Evolutionary conservation across 2,329 filamentous ascomycete species (phyloP).

Genomic region (Pyrenophora seminiperda): DNA sequence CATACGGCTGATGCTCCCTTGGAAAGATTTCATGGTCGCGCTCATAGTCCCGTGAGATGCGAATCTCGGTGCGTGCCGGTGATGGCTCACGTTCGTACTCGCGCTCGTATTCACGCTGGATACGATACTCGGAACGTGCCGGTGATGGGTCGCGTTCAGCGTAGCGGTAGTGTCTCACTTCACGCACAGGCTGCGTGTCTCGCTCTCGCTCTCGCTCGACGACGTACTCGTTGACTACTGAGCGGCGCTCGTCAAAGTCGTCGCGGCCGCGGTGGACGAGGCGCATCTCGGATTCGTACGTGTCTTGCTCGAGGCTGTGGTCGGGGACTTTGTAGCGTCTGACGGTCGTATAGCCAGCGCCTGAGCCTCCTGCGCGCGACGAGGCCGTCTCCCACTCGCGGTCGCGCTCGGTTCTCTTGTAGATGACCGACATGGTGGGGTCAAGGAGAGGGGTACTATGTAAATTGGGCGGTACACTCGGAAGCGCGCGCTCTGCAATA

Average conservation of each 20-base stretch:
- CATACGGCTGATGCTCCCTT: conserved; percentile 36
- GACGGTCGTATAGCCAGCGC: conserved; percentile 59
- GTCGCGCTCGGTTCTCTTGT: conserved; percentile 51
- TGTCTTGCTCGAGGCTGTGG: conserved; percentile 49
- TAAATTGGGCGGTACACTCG: background rate
- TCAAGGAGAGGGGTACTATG: background rate
- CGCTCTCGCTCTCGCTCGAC: conserved; percentile 48
- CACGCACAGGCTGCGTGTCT: conserved; percentile 31
- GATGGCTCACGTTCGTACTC: conserved; percentile 51
- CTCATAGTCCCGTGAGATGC: conserved; percentile 40
- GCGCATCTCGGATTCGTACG: conserved; percentile 56
- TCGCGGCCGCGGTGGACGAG: conserved; percentile 51
- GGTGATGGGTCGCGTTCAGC: conserved; percentile 48
- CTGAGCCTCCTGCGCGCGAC: conserved; percentile 41
- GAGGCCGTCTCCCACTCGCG: conserved; percentile 52
- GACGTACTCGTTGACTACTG: conserved; percentile 44
- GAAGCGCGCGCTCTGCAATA: conserved; percentile 10
- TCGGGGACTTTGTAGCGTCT: conserved; percentile 65
- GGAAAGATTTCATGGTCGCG: conserved; percentile 41
- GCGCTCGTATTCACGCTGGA: conserved; percentile 54
- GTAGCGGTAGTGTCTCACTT: conserved; percentile 47
- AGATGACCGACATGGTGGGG: conserved; percentile 52
- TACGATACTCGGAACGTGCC: conserved; percentile 56
- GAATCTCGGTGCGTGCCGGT: conserved; percentile 49
- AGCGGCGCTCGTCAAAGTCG: conserved; percentile 41